Base-by-base conservation (phyloP, 305 asterid species). In the Ajuga reptans region DNA sequence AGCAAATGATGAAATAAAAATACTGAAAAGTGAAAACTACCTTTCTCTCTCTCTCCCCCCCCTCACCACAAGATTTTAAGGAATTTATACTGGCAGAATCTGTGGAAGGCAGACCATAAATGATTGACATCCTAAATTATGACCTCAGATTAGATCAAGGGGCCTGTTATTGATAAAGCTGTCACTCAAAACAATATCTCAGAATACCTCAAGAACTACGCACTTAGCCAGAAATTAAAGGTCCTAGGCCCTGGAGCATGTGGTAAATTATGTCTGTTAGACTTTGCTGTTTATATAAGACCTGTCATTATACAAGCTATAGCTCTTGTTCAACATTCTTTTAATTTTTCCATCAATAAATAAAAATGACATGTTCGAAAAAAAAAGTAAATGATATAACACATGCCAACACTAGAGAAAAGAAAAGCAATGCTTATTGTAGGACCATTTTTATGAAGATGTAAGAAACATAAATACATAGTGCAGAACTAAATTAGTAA, bases 51-150 rank as follows among this genome's bases (percentile, higher is more conserved):
- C 45, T 9, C 45, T 36, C 42, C 6, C 42, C 6, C 50, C 31
- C 16, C 63, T 27, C 61, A 39, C 56, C 16, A 63, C 58, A 33
- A 64, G 59, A 72, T 9, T 39, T 21, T 50, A n/a, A n/a, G n/a
- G 58, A 43, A 57, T 47, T 31, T n/a, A 27, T 39, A 27, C 17
- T 11, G 54, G 37, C 57, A 66, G 27, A 21, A 21, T 21, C 27
- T 21, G 27, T 65, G 68, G 64, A 39, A 65, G 56, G 49, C 57
- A 72, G 71, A 56, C 31, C 27, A 42, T 41, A 15, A 64, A 68
- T 68, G 9, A 71, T 55, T 33, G 42, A 42, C 33, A 59, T 53
- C 41, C 46, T 18, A 50, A 60, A 27, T 43, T 49, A 18, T 18
- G 45, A 51, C 53, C 21, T 41, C 14, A 39, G 31, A 45, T 54